phyloP scores from a whole-genome alignment of 305 asterid species.

The Fraxinus sp. region DNA sequence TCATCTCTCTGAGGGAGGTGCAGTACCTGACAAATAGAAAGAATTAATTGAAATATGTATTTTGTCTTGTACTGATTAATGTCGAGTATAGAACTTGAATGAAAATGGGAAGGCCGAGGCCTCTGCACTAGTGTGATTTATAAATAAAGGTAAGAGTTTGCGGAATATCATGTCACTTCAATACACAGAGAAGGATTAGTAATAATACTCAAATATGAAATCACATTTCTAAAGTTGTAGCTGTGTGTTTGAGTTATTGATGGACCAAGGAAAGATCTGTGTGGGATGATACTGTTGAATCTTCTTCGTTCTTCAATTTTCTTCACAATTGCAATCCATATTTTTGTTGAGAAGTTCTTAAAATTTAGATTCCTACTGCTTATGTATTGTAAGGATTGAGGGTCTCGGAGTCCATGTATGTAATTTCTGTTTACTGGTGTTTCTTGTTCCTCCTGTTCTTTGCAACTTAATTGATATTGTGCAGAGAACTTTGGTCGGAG shows the following conservation, averaged over 20 bases:
- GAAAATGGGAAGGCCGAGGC: not conserved
- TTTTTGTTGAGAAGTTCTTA: not conserved
- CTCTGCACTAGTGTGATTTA: not conserved
- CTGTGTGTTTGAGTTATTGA: not conserved
- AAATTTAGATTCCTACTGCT: not conserved
- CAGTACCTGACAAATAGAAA: not conserved
- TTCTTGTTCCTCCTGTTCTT: not conserved
- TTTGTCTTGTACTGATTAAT: not conserved
- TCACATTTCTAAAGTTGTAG: not conserved
- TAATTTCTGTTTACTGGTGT: not conserved
- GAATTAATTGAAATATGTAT: not conserved
- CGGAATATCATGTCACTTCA: not conserved
- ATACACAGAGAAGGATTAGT: not conserved
- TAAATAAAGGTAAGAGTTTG: not conserved
- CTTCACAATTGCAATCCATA: not conserved
- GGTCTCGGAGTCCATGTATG: not conserved
- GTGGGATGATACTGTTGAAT: not conserved
- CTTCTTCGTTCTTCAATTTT: not conserved
- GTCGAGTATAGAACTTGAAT: not conserved
- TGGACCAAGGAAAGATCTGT: not conserved
- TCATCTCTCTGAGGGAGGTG: not conserved
- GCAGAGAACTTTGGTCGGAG: no score
- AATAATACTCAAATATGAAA: not conserved
- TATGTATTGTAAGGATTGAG: not conserved
- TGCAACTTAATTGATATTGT: not conserved